Conservation (phyloP, 805 yeast genomes). For the Starmerella tilneyi region DNA sequence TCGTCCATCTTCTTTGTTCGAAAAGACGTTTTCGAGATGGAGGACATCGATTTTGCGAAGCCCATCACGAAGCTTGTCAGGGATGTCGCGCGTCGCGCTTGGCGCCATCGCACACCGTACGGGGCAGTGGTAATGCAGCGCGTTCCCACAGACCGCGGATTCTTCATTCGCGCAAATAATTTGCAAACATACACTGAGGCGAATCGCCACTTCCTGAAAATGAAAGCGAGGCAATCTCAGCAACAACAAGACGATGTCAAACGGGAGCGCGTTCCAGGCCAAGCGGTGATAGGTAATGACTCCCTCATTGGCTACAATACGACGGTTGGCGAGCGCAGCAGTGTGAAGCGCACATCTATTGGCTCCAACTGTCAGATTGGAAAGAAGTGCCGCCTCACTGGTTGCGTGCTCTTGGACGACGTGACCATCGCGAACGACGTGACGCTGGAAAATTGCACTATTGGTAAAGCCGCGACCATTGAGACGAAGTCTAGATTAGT, state of each 20-base stretch:
- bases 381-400: slow-evolving; percentile 75
- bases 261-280: slow-evolving; percentile 24
- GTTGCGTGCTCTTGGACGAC: slow-evolving; percentile 65
- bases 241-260: slow-evolving; percentile 10
- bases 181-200: slow-evolving; percentile 80
- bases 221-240: slow-evolving; percentile 37
- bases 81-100: slow-evolving; percentile 81
- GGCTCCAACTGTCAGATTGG: slow-evolving; percentile 72
- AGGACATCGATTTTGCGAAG: slow-evolving; percentile 30
- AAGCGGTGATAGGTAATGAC: slow-evolving; percentile 80
- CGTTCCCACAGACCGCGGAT: slow-evolving; percentile 43
- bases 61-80: slow-evolving; percentile 43
- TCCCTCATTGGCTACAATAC: slow-evolving; percentile 63
- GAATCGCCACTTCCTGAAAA: slow-evolving; percentile 63
- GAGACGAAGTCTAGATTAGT: slow-evolving; percentile 55
- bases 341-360: slow-evolving; percentile 74
- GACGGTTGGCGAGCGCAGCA: slow-evolving; percentile 68
- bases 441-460: slow-evolving; percentile 67
- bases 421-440: slow-evolving; percentile 67
- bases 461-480: slow-evolving; percentile 61
- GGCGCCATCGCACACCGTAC: slow-evolving; percentile 58
- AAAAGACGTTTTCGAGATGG: slow-evolving; percentile 42
- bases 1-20: slow-evolving; percentile 62
- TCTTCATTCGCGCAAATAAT: slow-evolving; percentile 67
- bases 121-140: slow-evolving; percentile 61